Evolutionary conservation across 768 basidiomycete species (phyloP), one percentile per base, ranked within the genome.

Genomic region (Russula earlei): DNA sequence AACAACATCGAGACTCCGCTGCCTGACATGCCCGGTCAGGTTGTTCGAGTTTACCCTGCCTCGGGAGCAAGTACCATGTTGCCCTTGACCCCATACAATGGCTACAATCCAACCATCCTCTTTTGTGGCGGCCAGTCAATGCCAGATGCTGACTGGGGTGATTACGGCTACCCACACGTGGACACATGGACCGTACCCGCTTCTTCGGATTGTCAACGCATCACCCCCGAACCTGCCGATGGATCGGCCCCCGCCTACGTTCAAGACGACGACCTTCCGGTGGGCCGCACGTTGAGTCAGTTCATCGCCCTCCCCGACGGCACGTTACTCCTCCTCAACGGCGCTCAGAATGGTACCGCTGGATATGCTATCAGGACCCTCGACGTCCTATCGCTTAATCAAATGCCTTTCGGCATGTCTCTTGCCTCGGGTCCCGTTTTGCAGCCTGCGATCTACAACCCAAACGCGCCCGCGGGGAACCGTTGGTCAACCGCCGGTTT

Each of bases 21-120:
- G 5, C 53, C 53, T 14, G 53, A 54, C 20, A 54, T 54, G 53
- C 53, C 53, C 17, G 45, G 37, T 31, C 53, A 24, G 20, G 11
- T 54, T n/a, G 8, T 54, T 14, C 53, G 53, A 8, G 53, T 54
- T 24, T 54, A 54, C 19, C 53, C 53, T 24, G 53, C 45, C 8
- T 54, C 53, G 7, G 53, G 45, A 22, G 53, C 53, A 27, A 54
- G 31, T 38, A 22, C 53, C 3, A 54, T 54, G 53, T 22, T 54
- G 8, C 53, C 53, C 17, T 38, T 54, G 20, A 54, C 45, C 3
- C 53, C 53, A 2, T 20, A 1, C 3, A 54, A 54, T 14, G 29
- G 17, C 3, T 54, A 54, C 34, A 33, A 10, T 1, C 53, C 53
- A 4, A 54, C 53, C 0, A 7, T 54, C 27, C 1, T 54, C 24